Percentiles rank a stretch among this genome's conserved stretches.
Evolutionary conservation across 179 eudicot species (phyloP).

Genomic region (Heliamphora pulchella): DNA sequence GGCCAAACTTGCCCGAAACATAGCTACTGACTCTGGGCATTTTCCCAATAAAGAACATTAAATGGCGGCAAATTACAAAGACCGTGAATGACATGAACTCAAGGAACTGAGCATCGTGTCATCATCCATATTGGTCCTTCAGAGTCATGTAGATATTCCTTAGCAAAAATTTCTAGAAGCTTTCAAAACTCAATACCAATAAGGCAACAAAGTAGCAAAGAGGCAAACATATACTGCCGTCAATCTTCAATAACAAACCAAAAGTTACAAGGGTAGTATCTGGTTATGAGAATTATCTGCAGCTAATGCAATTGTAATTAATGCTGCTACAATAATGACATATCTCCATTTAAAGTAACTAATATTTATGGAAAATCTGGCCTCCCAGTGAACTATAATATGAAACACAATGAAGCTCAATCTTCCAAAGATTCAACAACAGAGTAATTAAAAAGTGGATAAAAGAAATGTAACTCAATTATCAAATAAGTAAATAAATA

Average conservation of each 20-base stretch:
- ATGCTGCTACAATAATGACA: background rate
- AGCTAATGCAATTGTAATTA: background rate
- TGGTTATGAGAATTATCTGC: background rate
- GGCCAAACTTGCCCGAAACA: background rate
- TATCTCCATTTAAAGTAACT: background rate
- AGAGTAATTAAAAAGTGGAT: background rate
- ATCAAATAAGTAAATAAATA: background rate
- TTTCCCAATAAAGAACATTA: background rate
- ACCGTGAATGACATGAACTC: background rate
- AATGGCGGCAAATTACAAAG: background rate
- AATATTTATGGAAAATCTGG: background rate
- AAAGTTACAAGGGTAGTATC: background rate
- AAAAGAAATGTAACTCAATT: background rate
- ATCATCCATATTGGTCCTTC: background rate
- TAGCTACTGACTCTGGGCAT: background rate
- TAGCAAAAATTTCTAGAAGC: background rate
- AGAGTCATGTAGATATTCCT: background rate
- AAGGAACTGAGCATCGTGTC: slow-evolving; percentile 1
- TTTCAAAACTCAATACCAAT: background rate
- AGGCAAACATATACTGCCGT: background rate
- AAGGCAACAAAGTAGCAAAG: background rate
- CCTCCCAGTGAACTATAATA: background rate
- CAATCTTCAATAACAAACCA: background rate
- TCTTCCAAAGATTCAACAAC: background rate
- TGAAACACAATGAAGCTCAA: too few species aligned